A percentile compares a stretch with the other conserved stretches of the same genome.
Conservation (phyloP, 768 basidiomycete species). For the Leccinum uliginosum region DNA sequence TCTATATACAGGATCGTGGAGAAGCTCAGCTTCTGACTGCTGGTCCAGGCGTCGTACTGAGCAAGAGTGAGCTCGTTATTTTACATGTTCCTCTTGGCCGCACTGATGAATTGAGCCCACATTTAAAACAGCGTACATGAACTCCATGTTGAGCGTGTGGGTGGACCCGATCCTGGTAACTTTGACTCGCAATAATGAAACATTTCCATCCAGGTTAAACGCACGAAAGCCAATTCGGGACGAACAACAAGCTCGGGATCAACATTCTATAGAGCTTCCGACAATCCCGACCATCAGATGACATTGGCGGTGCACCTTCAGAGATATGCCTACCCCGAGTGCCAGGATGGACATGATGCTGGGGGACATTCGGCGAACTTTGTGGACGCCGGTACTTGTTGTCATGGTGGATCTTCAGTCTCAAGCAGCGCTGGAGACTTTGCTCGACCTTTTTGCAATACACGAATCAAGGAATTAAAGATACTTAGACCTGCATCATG, state of each 20-base stretch:
- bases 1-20: slow-evolving; percentile 6
- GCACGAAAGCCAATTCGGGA: slow-evolving; percentile 19
- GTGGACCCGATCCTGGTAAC: background rate
- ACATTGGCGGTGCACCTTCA: background rate
- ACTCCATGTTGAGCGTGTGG: slow-evolving; percentile 25
- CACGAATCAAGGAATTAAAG: background rate
- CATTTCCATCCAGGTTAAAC: slow-evolving; percentile 8
- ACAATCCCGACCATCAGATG: background rate
- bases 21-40: slow-evolving; percentile 4
- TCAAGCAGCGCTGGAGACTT: background rate
- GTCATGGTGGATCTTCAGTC: background rate
- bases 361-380: background rate
- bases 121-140: slow-evolving; percentile 15
- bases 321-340: background rate
- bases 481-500: background rate
- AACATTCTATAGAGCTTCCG: background rate
- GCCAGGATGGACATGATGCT: background rate
- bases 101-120: background rate
- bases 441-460: background rate
- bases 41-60: slow-evolving; percentile 10
- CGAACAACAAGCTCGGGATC: background rate
- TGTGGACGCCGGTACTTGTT: background rate
- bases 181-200: background rate
- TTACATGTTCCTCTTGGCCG: background rate
- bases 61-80: slow-evolving; percentile 12